A percentile compares a stretch with the other conserved stretches of the same genome.
Conservation (phyloP, 2,329 filamentous ascomycete species). For the Paramyrothecium roridum region DNA sequence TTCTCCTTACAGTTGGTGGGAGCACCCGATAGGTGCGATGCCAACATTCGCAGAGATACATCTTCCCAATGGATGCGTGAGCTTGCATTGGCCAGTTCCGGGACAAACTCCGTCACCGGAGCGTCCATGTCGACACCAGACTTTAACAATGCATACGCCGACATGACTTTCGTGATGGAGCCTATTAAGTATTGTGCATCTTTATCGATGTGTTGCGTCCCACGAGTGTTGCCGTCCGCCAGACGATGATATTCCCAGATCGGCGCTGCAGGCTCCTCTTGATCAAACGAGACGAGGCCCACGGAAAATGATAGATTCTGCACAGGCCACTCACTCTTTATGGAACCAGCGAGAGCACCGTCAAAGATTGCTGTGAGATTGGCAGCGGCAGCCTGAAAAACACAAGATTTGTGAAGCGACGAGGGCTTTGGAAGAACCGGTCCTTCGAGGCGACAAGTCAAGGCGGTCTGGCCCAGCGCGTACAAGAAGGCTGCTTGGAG, state of each 20-base stretch:
- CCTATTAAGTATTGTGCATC: slow-evolving; percentile 40
- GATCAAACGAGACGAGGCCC: slow-evolving; percentile 27
- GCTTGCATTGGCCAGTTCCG: slow-evolving; percentile 17
- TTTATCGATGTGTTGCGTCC: slow-evolving; percentile 24
- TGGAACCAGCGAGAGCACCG: slow-evolving; percentile 23
- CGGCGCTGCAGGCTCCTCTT: slow-evolving; percentile 17
- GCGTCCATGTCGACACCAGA: slow-evolving; percentile 28
- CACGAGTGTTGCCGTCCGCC: slow-evolving; percentile 26
- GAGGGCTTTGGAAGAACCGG: slow-evolving; percentile 28
- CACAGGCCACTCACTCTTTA: slow-evolving; percentile 29
- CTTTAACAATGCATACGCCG: slow-evolving; percentile 31
- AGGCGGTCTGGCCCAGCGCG: slow-evolving; percentile 3
- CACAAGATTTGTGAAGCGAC: slow-evolving; percentile 13
- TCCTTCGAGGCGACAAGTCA: slow-evolving; percentile 24
- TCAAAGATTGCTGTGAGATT: slow-evolving; percentile 24
- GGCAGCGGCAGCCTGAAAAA: slow-evolving; percentile 21
- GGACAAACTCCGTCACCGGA: slow-evolving; percentile 30
- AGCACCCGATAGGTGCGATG: slow-evolving; percentile 31
- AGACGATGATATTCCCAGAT: slow-evolving; percentile 41
- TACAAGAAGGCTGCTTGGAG: background rate
- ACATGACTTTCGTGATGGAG: slow-evolving; percentile 35
- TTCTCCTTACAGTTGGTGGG: slow-evolving; percentile 29
- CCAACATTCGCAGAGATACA: slow-evolving; percentile 33
- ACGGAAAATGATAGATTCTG: slow-evolving; percentile 36
- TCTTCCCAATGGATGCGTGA: slow-evolving; percentile 29